phyloP scores from a whole-genome alignment of 345 rosid genomes.

The Lepidium sativum region DNA sequence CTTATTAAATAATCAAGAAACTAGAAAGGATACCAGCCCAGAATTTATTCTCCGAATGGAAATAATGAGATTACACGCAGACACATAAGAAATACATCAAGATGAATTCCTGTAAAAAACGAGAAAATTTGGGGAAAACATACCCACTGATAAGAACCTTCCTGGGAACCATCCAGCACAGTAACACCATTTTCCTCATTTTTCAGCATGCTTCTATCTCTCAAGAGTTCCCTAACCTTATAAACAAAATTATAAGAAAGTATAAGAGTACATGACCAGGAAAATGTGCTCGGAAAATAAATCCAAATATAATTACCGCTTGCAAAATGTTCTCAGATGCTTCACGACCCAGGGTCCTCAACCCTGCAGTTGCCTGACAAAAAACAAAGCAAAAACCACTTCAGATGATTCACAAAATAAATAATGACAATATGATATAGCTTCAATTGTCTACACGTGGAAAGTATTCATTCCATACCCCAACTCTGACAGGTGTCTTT shows the following conservation, averaged over 20 bases:
- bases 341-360: constrained; percentile 73
- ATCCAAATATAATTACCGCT: constrained; percentile 39
- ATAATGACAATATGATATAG: neutral
- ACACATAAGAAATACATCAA: neutral
- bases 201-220: constrained; percentile 64
- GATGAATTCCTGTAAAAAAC: neutral
- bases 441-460: too few species aligned
- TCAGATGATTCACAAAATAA: neutral
- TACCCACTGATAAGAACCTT: constrained; percentile 99
- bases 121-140: constrained; percentile 18
- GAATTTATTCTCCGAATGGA: neutral
- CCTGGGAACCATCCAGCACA: constrained; percentile 93
- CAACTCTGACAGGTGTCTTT: constrained; percentile 95
- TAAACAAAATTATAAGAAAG: constrained; percentile 14
- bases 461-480: constrained; percentile 48
- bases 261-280: neutral
- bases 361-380: constrained; percentile 87
- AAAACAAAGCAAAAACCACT: neutral
- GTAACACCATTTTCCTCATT: constrained; percentile 51
- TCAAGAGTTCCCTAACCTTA: constrained; percentile 84
- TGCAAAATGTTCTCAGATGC: constrained; percentile 81
- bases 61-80: neutral
- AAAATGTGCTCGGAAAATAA: constrained; percentile 7
- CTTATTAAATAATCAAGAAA: neutral
- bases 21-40: neutral